Conservation (phyloP, 345 rosid genomes). For the Brassica juncea region DNA sequence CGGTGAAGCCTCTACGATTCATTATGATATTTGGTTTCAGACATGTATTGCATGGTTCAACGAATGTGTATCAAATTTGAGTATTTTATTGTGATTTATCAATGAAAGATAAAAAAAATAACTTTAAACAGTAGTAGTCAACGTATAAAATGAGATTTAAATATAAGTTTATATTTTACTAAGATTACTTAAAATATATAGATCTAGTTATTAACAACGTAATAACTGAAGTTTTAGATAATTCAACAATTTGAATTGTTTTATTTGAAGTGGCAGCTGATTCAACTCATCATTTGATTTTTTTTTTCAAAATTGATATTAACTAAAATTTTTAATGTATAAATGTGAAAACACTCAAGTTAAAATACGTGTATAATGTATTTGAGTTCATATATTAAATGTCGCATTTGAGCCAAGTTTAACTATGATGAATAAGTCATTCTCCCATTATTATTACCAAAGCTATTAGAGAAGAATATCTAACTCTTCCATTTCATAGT, state of each 20-base stretch:
- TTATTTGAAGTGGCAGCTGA: neutral
- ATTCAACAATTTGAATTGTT: neutral
- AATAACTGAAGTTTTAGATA: neutral
- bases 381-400: neutral
- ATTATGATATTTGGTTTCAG: neutral
- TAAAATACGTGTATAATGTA: neutral
- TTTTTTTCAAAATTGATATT: neutral
- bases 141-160: neutral
- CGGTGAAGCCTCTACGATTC: neutral
- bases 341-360: neutral
- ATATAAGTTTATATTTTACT: neutral
- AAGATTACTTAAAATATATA: neutral
- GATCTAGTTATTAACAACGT: neutral
- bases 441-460: neutral
- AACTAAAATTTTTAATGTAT: neutral
- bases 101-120: neutral
- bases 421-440: neutral
- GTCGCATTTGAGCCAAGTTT: neutral
- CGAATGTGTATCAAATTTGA: neutral
- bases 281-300: neutral
- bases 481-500: neutral
- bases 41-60: neutral
- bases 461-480: neutral
- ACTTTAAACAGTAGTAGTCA: neutral
- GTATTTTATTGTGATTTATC: neutral